phyloP scores from a whole-genome alignment of 2,329 filamentous ascomycete species.

The Teratosphaeria nubilosa region DNA sequence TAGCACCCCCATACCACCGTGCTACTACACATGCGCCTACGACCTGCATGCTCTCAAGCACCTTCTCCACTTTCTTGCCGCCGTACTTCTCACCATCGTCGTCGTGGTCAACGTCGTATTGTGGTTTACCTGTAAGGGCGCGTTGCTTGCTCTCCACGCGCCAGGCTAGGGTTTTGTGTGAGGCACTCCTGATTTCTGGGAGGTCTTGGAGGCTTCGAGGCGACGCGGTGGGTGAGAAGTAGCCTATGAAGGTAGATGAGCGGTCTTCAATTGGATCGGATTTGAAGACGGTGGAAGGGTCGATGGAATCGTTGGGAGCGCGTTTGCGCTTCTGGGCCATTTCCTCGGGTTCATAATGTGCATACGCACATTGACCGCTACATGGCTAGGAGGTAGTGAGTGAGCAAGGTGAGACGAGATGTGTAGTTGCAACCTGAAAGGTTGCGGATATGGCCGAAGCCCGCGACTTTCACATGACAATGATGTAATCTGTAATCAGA shows the following conservation, averaged over 20 bases:
- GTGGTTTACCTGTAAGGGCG: conserved; percentile 28
- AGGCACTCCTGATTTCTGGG: conserved; percentile 35
- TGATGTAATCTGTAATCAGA: not conserved
- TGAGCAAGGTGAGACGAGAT: not conserved
- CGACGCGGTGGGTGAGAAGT: conserved; percentile 38
- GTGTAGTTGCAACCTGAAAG: not conserved
- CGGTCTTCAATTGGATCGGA: conserved; percentile 40
- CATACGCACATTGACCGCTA: not conserved
- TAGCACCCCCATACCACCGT: conserved; percentile 45
- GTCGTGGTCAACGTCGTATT: conserved; percentile 37
- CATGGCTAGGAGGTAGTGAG: not conserved
- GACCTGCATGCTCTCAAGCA: conserved; percentile 36
- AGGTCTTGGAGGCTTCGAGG: conserved; percentile 33
- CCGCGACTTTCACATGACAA: not conserved
- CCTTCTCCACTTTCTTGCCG: conserved; percentile 37
- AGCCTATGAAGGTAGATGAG: conserved; percentile 41
- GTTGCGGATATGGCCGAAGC: not conserved
- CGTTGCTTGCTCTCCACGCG: conserved; percentile 38
- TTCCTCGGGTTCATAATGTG: not conserved
- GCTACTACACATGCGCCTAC: conserved; percentile 42
- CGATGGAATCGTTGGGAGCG: conserved; percentile 3
- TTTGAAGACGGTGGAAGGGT: conserved; percentile 36
- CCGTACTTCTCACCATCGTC: conserved; percentile 47
- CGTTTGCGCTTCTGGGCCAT: conserved; percentile 24
- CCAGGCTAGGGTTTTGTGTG: conserved; percentile 44